Conservation (phyloP, 495 filamentous ascomycete genomes). For the Penicillium egyptiacum region DNA sequence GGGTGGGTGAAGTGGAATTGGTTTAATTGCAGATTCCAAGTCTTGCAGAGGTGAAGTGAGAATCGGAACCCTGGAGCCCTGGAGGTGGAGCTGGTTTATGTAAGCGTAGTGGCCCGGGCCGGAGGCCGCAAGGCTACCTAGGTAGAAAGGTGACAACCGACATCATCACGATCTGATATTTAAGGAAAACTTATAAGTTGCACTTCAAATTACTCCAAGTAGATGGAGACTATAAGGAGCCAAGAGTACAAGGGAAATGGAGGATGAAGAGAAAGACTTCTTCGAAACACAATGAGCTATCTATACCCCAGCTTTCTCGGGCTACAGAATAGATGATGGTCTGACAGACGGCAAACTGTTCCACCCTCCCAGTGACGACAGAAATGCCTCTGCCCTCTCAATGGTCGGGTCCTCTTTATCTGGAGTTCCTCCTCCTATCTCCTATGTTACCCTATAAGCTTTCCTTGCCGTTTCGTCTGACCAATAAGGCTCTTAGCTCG, state of each 20-base stretch:
- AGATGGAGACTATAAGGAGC: not conserved
- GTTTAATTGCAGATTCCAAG: constrained; percentile 12
- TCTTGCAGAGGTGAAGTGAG: constrained; percentile 14
- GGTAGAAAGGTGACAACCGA: not conserved
- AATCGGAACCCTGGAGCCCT: constrained; percentile 3
- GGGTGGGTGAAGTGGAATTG: not conserved
- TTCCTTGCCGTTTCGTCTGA: too few species aligned
- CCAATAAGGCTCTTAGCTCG: too few species aligned
- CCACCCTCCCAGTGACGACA: too few species aligned
- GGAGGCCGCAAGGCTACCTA: too few species aligned
- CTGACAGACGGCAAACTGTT: too few species aligned
- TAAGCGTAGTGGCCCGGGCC: constrained; percentile 19
- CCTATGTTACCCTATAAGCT: too few species aligned
- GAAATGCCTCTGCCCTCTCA: too few species aligned
- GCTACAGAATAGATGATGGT: too few species aligned
- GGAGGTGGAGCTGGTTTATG: constrained; percentile 20
- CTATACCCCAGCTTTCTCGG: too few species aligned
- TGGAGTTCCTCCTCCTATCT: too few species aligned
- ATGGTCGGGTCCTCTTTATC: too few species aligned
- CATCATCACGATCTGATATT: not conserved
- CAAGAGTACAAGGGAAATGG: not conserved
- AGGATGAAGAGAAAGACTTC: not conserved
- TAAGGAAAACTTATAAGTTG: not conserved
- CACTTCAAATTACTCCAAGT: not conserved
- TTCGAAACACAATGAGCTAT: not conserved